Conservation (phyloP, 148 eudicot species). For the Rhododendron griersonianum region DNA sequence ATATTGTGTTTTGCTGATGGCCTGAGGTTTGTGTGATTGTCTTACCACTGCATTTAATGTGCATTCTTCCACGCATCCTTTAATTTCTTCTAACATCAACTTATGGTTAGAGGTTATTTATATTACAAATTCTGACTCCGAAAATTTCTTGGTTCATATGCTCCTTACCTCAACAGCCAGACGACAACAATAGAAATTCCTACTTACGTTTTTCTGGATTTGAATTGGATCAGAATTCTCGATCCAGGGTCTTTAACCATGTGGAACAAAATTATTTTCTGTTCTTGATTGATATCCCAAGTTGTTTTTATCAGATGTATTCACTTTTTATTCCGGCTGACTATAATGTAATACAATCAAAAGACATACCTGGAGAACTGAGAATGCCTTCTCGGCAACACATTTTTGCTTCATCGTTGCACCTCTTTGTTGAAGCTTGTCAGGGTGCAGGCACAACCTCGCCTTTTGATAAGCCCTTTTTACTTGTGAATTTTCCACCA, state of each 20-base stretch:
- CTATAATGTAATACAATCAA: not conserved
- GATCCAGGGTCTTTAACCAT: not conserved
- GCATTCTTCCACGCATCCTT: not conserved
- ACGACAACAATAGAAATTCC: not conserved
- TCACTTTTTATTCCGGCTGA: not conserved
- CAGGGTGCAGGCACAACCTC: conserved; percentile 53
- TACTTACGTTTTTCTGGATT: not conserved
- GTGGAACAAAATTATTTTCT: not conserved
- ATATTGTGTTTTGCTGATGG: not conserved
- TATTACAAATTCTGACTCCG: not conserved
- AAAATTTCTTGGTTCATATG: not conserved
- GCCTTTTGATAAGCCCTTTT: conserved; percentile 62
- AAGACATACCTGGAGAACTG: conserved; percentile 46
- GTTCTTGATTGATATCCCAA: not conserved
- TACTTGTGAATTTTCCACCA: conserved; percentile 38
- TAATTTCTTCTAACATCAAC: not conserved
- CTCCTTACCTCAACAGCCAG: not conserved
- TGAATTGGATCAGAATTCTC: not conserved
- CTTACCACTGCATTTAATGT: not conserved
- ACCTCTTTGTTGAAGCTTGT: conserved; percentile 61
- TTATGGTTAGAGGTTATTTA: not conserved
- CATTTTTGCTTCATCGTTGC: conserved; percentile 40
- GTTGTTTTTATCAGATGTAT: not conserved
- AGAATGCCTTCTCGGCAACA: conserved; percentile 46
- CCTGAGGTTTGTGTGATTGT: not conserved